Base-by-base conservation (phyloP, 2,329 filamentous ascomycete species). In the Hypoxylon sp. region DNA sequence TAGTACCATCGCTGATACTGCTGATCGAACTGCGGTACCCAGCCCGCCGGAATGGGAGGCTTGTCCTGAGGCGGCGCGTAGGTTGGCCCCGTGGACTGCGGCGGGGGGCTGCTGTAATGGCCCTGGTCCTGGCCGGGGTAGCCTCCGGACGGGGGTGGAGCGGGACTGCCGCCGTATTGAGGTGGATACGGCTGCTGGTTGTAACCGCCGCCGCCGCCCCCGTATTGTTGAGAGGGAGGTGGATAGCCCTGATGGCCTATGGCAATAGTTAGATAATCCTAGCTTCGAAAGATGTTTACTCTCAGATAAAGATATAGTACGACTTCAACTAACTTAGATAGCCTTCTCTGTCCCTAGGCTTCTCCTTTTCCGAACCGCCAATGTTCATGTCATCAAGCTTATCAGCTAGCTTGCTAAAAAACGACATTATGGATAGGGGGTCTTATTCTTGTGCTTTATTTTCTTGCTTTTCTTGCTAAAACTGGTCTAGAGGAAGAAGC, bases 1-100 rank as follows among this genome's bases (percentile, higher is more conserved):
- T 89, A 91, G 78, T 86, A 91, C 79, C 86, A 90, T 57, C 86
- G 85, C 72, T 88, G 85, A 62, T 82, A 79, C 60, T 80, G 81
- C 59, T 85, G 82, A 68, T 91, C 88, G 77, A 84, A 91, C 74
- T 89, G 84, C 22, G 87, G 80, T 26, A 80, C 78, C 88, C 89
- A 91, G 68, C 88, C 88, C 51, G 80, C 72, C 22, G 88, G 82
- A 67, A 89, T 79, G 63, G 84, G 79, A 22, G 88, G 83, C 69
- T 78, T 79, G 51, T 74, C 74, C 3, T 75, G 62, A 19, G 76
- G 74, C 22, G 74, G 75, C 15, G 75, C 74, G 59, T 78, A 76
- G 30, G 74, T 72, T 49, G 75, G 74, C 11, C 67, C 72, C 39
- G 64, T 59, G 20, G 51, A 56, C 20, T 64, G 60, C 4, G 71